Conservation (phyloP, 83 land plant species). For the Isoetes engelmannii region DNA sequence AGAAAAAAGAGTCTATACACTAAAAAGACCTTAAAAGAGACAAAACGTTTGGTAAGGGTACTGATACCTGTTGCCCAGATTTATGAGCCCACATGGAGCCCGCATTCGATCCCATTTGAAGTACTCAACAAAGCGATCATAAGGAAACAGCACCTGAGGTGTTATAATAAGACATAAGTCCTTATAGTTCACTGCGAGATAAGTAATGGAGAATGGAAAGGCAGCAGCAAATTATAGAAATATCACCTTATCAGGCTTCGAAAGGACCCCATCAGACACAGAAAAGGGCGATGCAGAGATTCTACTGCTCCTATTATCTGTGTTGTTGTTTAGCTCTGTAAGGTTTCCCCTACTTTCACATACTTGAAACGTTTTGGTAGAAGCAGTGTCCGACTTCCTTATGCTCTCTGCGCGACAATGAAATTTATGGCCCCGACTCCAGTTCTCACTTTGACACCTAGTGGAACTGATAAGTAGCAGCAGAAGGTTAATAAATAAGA, state of each 20-base stretch:
- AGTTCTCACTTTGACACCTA: slow-evolving; percentile 52
- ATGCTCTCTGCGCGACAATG: slow-evolving; percentile 27
- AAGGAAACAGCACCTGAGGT: slow-evolving; percentile 49
- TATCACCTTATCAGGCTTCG: slow-evolving; percentile 10
- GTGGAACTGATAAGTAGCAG: slow-evolving; percentile 42
- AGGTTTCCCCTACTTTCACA: neutral
- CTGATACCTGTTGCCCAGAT: slow-evolving; percentile 66
- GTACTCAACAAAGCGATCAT: slow-evolving; percentile 46
- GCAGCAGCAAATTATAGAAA: slow-evolving; percentile 24
- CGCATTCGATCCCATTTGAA: slow-evolving; percentile 49
- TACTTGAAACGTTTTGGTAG: neutral
- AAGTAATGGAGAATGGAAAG: neutral
- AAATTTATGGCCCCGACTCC: slow-evolving; percentile 60
- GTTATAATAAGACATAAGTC: slow-evolving; percentile 2
- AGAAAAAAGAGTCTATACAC: neutral
- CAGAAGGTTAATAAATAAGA: neutral
- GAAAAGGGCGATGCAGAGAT: neutral
- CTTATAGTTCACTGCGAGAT: neutral
- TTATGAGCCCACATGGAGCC: slow-evolving; percentile 52
- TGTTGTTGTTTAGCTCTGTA: slow-evolving; percentile 1
- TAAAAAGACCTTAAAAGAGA: neutral
- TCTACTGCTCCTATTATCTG: neutral
- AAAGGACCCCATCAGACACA: slow-evolving; percentile 1
- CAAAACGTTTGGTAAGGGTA: neutral
- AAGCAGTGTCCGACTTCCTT: neutral